These are phyloP conservation scores for Backusella tarrabulga DNA, from an alignment of 192 early-diverging fungal genomes.

Conservation along the genomic window DNA sequence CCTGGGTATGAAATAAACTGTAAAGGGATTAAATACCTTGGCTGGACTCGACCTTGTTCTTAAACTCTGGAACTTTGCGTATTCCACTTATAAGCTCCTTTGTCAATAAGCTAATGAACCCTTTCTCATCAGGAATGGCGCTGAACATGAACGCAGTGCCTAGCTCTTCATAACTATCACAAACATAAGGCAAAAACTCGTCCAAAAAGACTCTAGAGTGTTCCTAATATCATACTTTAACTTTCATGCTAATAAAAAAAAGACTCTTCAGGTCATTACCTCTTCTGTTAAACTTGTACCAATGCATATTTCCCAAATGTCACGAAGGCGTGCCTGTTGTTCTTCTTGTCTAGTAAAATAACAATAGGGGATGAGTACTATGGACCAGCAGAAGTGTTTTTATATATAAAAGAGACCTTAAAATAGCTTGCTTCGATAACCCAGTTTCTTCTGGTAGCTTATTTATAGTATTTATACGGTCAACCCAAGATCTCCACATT, in stretches of 20 bases:
- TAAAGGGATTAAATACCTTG: conserved; percentile 21
- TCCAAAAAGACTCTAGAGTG: conserved; percentile 18
- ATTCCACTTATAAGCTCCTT: conserved; percentile 36
- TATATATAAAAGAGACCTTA: background rate
- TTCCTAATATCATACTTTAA: conserved; percentile 23
- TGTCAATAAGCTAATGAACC: conserved; percentile 31
- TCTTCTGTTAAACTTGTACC: conserved; percentile 4
- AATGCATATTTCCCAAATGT: conserved; percentile 17
- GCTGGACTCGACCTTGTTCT: conserved; percentile 29
- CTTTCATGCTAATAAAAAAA: background rate
- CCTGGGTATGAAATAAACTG: background rate
- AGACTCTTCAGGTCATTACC: background rate
- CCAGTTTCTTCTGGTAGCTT: conserved; percentile 3
- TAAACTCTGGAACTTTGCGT: conserved; percentile 30
- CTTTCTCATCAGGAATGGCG: conserved; percentile 24
- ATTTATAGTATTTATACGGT: conserved; percentile 33
- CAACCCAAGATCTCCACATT: conserved; percentile 44
- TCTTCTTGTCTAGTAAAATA: conserved; percentile 23
- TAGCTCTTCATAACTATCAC: conserved; percentile 27
- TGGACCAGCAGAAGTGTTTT: background rate
- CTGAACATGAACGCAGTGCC: background rate
- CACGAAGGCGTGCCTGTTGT: conserved; percentile 12
- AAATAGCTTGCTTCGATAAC: background rate
- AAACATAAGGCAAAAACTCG: conserved; percentile 30
- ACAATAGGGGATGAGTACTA: background rate